Conservation (phyloP, 2,329 filamentous ascomycete species). For the Neopestalotiopsis sp. region DNA sequence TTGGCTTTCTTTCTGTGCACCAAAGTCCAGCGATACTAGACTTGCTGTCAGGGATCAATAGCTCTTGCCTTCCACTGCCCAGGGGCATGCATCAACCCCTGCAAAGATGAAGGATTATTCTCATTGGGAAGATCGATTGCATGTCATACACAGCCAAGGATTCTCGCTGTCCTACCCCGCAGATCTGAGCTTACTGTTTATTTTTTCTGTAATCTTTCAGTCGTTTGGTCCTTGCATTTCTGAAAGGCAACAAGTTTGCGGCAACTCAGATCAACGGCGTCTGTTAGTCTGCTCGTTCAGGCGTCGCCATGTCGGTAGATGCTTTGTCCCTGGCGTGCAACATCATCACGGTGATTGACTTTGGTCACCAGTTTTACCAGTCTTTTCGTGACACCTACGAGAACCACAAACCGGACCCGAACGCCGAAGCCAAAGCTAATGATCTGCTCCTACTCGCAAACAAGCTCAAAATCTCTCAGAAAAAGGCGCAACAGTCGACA, state of each 20-base stretch:
- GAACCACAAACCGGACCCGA: background rate
- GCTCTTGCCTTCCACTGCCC: too few species aligned
- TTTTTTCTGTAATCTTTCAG: background rate
- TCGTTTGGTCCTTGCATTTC: background rate
- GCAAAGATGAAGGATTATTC: too few species aligned
- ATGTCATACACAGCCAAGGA: too few species aligned
- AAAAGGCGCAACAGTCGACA: background rate
- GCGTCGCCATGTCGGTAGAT: background rate
- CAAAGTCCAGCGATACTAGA: too few species aligned
- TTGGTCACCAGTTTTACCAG: background rate
- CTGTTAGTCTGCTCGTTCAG: background rate
- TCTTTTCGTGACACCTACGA: background rate
- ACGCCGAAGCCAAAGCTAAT: background rate
- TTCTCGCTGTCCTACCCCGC: too few species aligned
- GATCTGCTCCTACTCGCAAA: background rate
- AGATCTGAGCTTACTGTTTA: background rate
- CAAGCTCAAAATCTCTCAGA: background rate
- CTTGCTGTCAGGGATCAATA: too few species aligned
- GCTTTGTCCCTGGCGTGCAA: background rate
- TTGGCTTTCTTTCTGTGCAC: too few species aligned
- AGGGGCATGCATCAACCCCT: too few species aligned
- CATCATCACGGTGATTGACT: background rate
- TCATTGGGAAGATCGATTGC: too few species aligned
- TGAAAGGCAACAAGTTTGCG: background rate
- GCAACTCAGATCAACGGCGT: too few species aligned